Base-by-base conservation (phyloP, 805 yeast species). In the Komagataella populi region DNA sequence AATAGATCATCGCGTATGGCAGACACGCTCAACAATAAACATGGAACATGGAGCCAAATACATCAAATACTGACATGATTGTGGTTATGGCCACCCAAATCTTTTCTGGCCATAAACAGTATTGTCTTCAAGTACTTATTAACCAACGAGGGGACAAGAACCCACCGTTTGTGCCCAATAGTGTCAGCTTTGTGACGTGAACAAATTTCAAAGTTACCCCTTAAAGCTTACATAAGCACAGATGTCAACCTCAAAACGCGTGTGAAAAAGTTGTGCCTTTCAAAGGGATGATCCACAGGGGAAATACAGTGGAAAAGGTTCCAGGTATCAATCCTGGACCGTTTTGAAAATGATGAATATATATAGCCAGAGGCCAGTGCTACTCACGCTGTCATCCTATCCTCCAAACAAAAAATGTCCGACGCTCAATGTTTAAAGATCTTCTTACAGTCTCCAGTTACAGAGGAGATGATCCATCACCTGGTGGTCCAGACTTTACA, bases 401-500 rank as follows among this genome's bases (percentile, higher is more conserved):
- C 39, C 5, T 30, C 12, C 39, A 30, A 30, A 30, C 39, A 10
- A 6, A 12, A 30, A 12, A 73, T 73, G 77, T 69, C 73, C 23
- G 74, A 76, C 60, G 57, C 68, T 23, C 73, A 83, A 68, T 87
- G 87, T 48, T 73, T 83, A 55, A 70, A 72, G 52, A 65, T 80
- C 50, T 73, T 83, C 56, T 70, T 81, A 67, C 73, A 74, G 57
- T 72, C 84, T 2, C 88, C 89, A 24, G 84, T 83, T 53, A 76
- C 86, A 10, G 84, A 81, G 59, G 87, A 83, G 56, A 83, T 84
- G 85, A 74, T 84, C 57, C 83, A 80, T 62, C 82, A 77, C 61
- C 63, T 84, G 54, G 87, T 84, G 52, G 80, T 77, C 48, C 71
- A 76, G 23, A 80, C 90, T 3, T 69, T 84, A 51, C 84, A 79